Evolutionary conservation across 345 rosid genomes (phyloP), one percentile per base, ranked within the genome.

Genomic region (Pseudoturritis turrita): DNA sequence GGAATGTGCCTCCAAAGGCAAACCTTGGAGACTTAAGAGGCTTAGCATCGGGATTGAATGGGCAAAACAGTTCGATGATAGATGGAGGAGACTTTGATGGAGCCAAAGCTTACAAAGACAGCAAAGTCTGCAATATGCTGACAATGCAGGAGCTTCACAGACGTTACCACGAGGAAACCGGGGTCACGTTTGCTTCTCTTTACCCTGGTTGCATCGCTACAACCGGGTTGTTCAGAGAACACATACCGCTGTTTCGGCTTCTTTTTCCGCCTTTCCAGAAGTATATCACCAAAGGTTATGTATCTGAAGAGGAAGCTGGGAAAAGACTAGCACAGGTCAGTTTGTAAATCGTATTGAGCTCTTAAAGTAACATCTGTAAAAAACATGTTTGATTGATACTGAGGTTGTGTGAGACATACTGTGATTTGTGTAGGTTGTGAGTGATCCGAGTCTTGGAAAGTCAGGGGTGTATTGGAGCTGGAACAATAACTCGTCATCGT

Each of bases 181-280:
- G 88, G 11, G 86, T 95, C 54, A 81, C 96, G 10, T 95, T 95
- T 9, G 90, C 97, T 7, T 95, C 96, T 62, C 89, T 95, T 29
- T 95, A 91, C 81, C 99, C 99, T 0, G 99, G 99, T 35, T 95
- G 99, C 85, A 95, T 95, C 17, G 99, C 99, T 71, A 89, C 99
- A 1, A 91, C 99, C 0, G 97, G 99, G 25, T 77, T 95, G 88
- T 95, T 95, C 81, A 87, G 97, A 84, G 96, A 91, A 80, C 99
- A 95, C 87, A 81, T 95, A 65, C 96, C 96, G 0, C 56, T 95
- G 79, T 95, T 95, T 83, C 74, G 97, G 79, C 74, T 84, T 74
- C 92, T 95, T 2, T 95, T 95, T 72, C 96, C 99, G 5, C 99
- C 97, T 11, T 95, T 95, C 85, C 99, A 95, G 61, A 95, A 89